Base-by-base conservation (phyloP, 2,329 filamentous ascomycete species). In the Venturia effusa region DNA sequence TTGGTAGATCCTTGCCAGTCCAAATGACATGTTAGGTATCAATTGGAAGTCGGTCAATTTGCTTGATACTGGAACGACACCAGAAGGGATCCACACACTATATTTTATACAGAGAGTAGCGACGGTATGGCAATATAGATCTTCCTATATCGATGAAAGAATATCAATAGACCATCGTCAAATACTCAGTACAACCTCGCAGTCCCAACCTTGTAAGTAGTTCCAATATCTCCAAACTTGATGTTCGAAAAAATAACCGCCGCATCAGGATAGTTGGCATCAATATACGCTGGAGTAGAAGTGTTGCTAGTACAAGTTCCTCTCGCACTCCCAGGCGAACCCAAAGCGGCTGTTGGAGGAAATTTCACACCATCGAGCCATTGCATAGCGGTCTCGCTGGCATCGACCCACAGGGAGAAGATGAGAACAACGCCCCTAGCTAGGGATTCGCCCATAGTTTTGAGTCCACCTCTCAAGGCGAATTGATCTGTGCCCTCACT, bases 321-420 rank as follows among this genome's bases (percentile, higher is more conserved):
- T 67, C 74, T 73, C 48, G 67, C 73, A 48, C 71, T 63, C 70
- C 74, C 74, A 15, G 71, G 73, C 65, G 69, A 70, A 57, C 34
- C 64, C 19, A 72, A 64, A 67, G 72, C 70, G 39, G 67, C 73
- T 64, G 72, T 70, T 66, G 78, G 77, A 60, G 87, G 86, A 78
- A 83, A 88, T 72, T 77, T 82, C 40, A 54, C 83, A 4, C 59
- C 59, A 78, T 90, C 88, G 69, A 91, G 82, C 88, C 88, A 90
- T 70, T 88, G 82, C 87, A 90, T 90, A 76, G 87, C 81, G 70
- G 83, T 76, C 65, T 81, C 74, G 27, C 61, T 48, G 74, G 88
- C 82, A 76, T 89, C 87, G 70, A 88, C 83, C 80, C 81, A 83
- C 66, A 86, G 75, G 24, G 78, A 81, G 78, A 88, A 80, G 68